phyloP scores from a whole-genome alignment of 2,329 filamentous ascomycete genomes.

The Emericellopsis atlantica region DNA sequence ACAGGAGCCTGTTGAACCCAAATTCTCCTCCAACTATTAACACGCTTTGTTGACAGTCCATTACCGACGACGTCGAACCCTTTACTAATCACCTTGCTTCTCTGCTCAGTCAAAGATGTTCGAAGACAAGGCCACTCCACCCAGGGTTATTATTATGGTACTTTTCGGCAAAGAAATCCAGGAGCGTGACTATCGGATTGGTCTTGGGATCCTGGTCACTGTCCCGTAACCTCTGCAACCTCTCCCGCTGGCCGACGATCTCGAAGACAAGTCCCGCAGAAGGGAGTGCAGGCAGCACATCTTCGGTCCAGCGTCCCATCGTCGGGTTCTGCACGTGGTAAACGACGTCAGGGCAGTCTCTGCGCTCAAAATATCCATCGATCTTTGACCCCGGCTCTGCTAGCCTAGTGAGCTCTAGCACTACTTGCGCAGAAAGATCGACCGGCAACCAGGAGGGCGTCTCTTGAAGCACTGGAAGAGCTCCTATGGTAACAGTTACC shows the following conservation, averaged over 20 bases:
- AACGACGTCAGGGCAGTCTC: constrained; percentile 16
- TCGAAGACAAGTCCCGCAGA: constrained; percentile 29
- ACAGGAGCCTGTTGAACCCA: too few species aligned
- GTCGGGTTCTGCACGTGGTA: constrained; percentile 40
- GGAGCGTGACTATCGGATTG: constrained; percentile 37
- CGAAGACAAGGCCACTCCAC: constrained; percentile 22
- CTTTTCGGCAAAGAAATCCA: constrained; percentile 37
- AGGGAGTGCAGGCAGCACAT: constrained; percentile 37
- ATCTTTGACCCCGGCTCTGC: constrained; percentile 3
- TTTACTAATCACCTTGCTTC: constrained; percentile 16
- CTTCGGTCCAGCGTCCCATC: constrained; percentile 34
- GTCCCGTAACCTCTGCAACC: constrained; percentile 27
- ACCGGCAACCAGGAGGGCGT: constrained; percentile 24
- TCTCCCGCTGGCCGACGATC: constrained; percentile 26
- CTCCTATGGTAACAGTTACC: constrained; percentile 29
- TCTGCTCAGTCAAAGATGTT: constrained; percentile 18
- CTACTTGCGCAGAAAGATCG: constrained; percentile 18
- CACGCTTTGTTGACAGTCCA: constrained; percentile 19
- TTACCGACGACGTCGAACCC: constrained; percentile 22
- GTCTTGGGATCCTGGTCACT: constrained; percentile 32
- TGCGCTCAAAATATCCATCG: constrained; percentile 4
- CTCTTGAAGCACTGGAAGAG: constrained; percentile 28
- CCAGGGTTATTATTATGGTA: constrained; percentile 30
- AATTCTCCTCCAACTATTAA: neutral
- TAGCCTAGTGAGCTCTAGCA: constrained; percentile 17